Percentiles rank a stretch among this genome's conserved stretches.
Conservation (phyloP, 768 basidiomycete genomes). For the Crassisporium funariophilum region DNA sequence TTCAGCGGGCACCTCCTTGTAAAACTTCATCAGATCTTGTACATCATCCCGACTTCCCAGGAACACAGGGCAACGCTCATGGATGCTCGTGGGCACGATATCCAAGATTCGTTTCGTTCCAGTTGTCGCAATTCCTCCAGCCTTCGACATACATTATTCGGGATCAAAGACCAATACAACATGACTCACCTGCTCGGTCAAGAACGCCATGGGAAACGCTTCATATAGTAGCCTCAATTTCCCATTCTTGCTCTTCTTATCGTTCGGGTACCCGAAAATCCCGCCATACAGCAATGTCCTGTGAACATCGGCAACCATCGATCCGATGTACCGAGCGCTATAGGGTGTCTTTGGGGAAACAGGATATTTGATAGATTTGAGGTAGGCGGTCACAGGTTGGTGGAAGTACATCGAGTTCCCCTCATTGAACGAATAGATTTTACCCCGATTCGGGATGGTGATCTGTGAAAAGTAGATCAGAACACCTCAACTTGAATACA, state of each 20-base stretch:
- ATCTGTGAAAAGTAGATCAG: constrained; percentile 53
- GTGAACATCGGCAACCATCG: constrained; percentile 99
- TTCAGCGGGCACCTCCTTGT: constrained; percentile 47
- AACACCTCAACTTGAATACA: neutral
- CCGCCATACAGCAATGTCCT: constrained; percentile 96
- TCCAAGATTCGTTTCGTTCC: constrained; percentile 94
- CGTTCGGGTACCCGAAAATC: constrained; percentile 97
- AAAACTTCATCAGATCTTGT: constrained; percentile 85
- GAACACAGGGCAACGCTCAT: constrained; percentile 92
- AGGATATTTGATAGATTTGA: constrained; percentile 92
- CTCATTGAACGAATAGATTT: constrained; percentile 99
- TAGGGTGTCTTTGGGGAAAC: constrained; percentile 78
- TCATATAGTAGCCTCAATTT: constrained; percentile 96
- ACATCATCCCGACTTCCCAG: constrained; percentile 95
- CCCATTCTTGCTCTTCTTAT: constrained; percentile 96
- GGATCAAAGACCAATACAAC: neutral
- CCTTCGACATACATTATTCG: too few relatives aligned
- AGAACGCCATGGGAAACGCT: constrained; percentile 96
- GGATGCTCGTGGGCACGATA: constrained; percentile 81
- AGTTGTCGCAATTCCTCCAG: constrained; percentile 95
- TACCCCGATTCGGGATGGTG: constrained; percentile 89
- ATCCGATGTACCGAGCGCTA: constrained; percentile 92
- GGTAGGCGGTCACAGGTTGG: constrained; percentile 75
- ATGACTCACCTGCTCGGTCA: constrained; percentile 81
- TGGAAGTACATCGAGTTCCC: constrained; percentile 97